phyloP scores from a whole-genome alignment of 352 stramenopile species.

The Saprolegnia diclina region DNA sequence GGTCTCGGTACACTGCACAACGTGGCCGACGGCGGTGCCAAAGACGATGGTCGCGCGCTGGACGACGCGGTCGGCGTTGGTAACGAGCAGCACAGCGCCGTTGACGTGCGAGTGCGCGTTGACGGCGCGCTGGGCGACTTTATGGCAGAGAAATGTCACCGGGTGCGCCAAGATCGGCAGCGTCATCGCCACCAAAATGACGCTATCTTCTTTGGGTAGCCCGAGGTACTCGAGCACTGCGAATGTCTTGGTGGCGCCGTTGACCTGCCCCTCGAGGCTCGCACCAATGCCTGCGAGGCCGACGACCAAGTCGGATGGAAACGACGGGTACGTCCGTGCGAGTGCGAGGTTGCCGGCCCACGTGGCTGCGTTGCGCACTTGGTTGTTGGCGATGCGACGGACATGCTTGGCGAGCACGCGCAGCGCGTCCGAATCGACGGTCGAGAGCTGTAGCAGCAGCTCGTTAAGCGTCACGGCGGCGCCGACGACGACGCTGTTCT shows the following conservation, averaged over 20 bases:
- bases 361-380: conserved; percentile 45
- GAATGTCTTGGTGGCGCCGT: conserved; percentile 23
- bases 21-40: conserved; percentile 35
- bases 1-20: conserved; percentile 29
- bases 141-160: conserved; percentile 36
- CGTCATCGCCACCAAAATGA: conserved; percentile 34
- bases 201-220: conserved; percentile 29
- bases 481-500: conserved; percentile 24
- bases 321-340: conserved; percentile 38
- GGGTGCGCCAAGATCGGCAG: conserved; percentile 22
- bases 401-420: conserved; percentile 40
- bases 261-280: conserved; percentile 31
- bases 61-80: conserved; percentile 28
- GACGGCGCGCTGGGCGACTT: conserved; percentile 42
- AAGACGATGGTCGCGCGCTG: conserved; percentile 32
- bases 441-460: conserved; percentile 28
- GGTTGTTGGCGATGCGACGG: conserved; percentile 46
- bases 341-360: conserved; percentile 40
- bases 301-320: conserved; percentile 48
- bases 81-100: conserved; percentile 34
- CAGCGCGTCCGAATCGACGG: conserved; percentile 27
- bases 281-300: conserved; percentile 38
- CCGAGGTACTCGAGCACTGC: conserved; percentile 32
- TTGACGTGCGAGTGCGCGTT: conserved; percentile 61
- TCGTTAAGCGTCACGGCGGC: conserved; percentile 31